phyloP scores from a whole-genome alignment of 345 rosid genomes.

The Eucalyptus sideroxylon region DNA sequence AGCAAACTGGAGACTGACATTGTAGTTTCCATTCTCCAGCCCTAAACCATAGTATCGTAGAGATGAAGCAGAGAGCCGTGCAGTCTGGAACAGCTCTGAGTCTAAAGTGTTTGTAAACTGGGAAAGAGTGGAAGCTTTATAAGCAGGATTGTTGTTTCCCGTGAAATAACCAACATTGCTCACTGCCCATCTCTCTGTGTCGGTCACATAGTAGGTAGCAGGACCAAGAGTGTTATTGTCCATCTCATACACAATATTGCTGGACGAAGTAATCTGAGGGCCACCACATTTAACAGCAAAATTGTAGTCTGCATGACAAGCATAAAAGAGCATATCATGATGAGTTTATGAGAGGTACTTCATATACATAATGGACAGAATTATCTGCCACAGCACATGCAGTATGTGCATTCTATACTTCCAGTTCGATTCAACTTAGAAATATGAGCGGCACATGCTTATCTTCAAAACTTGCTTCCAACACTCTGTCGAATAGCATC shows the following conservation, averaged over 20 bases:
- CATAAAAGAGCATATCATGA: background rate
- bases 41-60: slow-evolving; percentile 75
- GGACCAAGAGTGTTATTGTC: slow-evolving; percentile 49
- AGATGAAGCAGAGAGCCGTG: slow-evolving; percentile 59
- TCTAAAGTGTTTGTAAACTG: slow-evolving; percentile 23
- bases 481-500: background rate
- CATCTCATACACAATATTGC: slow-evolving; percentile 22
- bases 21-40: slow-evolving; percentile 74
- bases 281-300: slow-evolving; percentile 66
- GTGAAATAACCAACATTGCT: slow-evolving; percentile 30
- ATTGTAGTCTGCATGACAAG: slow-evolving; percentile 24
- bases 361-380: background rate
- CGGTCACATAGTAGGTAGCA: slow-evolving; percentile 37
- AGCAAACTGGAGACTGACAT: slow-evolving; percentile 32
- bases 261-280: slow-evolving; percentile 25
- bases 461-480: background rate
- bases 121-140: slow-evolving; percentile 4
- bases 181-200: slow-evolving; percentile 27
- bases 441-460: background rate
- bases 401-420: background rate
- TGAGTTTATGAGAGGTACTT: background rate
- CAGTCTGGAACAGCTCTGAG: slow-evolving; percentile 35
- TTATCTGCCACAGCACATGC: background rate
- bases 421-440: background rate
- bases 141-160: slow-evolving; percentile 10